A percentile compares a stretch with the other conserved stretches of the same genome.
These are phyloP conservation scores for Sphaerosporella brunnea DNA, from an alignment of 495 filamentous ascomycete species.

Conservation along the genomic window DNA sequence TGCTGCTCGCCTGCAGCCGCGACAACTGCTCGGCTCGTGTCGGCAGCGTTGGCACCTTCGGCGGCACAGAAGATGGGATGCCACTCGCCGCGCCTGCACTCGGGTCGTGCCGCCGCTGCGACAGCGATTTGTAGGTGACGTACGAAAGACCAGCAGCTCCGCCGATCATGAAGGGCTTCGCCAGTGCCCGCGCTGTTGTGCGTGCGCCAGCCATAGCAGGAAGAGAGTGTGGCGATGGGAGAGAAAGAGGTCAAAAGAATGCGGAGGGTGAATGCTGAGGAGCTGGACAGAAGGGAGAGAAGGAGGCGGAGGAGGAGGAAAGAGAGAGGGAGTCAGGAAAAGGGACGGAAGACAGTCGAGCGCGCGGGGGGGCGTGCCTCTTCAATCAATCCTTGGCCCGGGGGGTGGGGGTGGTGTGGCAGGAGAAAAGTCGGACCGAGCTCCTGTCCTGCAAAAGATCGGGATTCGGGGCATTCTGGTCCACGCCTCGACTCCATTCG, in stretches of 20 bases:
- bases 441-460: no score
- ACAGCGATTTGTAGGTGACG: constrained; percentile 18
- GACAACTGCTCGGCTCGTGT: constrained; percentile 39
- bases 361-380: not conserved
- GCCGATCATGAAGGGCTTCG: constrained; percentile 19
- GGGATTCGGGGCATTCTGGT: no score
- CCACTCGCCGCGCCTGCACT: constrained; percentile 7
- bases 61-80: constrained; percentile 29
- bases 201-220: constrained; percentile 19
- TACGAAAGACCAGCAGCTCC: constrained; percentile 15
- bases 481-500: no score
- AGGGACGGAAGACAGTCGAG: not conserved
- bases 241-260: not conserved
- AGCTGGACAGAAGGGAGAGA: not conserved
- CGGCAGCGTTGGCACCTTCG: constrained; percentile 48
- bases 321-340: not conserved
- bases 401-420: not conserved
- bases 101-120: constrained; percentile 9
- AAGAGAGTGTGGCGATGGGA: not conserved
- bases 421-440: constrained; percentile 8
- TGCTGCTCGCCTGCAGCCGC: constrained; percentile 14
- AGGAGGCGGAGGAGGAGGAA: not conserved
- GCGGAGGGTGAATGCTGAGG: not conserved
- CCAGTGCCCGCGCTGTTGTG: constrained; percentile 18
- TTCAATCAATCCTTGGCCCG: not conserved